A percentile compares a stretch with the other conserved stretches of the same genome.
Evolutionary conservation across 2,329 filamentous ascomycete genomes (phyloP).

Genomic region (Gyromitra esculenta): DNA sequence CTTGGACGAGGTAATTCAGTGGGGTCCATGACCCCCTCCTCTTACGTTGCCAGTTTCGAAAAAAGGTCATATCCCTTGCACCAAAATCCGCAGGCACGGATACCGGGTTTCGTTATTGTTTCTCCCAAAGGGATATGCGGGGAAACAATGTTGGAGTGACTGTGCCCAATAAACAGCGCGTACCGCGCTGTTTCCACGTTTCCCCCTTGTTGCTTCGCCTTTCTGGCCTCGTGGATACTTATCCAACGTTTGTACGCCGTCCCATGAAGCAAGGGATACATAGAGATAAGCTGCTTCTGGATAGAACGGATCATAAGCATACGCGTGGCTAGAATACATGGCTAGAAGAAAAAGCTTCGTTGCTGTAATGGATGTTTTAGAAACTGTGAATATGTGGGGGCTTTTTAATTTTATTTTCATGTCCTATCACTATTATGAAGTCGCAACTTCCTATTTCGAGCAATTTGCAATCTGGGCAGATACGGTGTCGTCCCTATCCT

Average conservation of each 20-base stretch:
- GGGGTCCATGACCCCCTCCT: conserved; percentile 16
- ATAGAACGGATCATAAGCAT: background rate
- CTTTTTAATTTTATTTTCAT: background rate
- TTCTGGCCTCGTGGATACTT: conserved; percentile 15
- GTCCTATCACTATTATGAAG: background rate
- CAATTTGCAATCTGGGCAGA: background rate
- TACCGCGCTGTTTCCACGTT: conserved; percentile 29
- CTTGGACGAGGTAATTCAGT: conserved; percentile 12
- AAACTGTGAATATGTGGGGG: background rate
- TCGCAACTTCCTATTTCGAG: background rate
- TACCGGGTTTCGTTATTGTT: conserved; percentile 35
- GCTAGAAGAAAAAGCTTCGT: background rate
- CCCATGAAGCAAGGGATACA: conserved; percentile 21
- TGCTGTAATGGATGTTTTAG: background rate
- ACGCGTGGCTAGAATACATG: conserved; percentile 10
- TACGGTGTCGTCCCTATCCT: background rate
- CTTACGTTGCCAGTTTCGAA: conserved; percentile 28
- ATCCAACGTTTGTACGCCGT: conserved; percentile 1
- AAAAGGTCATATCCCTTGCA: conserved; percentile 17
- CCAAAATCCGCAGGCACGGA: conserved; percentile 35
- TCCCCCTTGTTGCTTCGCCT: conserved; percentile 10
- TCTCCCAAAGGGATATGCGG: conserved; percentile 17
- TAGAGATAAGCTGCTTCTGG: conserved; percentile 5
- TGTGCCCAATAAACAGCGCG: conserved; percentile 40
- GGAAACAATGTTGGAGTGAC: conserved; percentile 35